These are phyloP conservation scores for Aspergillus floridensis DNA, from an alignment of 2,329 filamentous ascomycete genomes.

Conservation along the genomic window DNA sequence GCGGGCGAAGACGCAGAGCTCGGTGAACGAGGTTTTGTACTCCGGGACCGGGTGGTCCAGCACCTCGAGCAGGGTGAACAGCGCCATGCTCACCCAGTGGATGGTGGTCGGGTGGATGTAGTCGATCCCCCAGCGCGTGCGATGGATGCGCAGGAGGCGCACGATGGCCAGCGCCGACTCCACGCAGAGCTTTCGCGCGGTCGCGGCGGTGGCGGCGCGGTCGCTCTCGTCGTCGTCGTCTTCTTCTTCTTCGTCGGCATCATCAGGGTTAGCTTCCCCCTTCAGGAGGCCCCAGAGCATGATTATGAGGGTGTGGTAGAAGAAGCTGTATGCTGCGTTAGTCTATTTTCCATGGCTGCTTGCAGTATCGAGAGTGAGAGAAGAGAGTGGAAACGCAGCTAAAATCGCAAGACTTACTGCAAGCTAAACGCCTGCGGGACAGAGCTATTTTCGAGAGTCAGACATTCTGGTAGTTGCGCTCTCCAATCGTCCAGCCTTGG, in stretches of 20 bases:
- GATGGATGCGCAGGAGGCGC: conserved; percentile 18
- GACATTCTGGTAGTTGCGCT: background rate
- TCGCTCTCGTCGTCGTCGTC: background rate
- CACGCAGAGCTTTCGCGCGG: conserved; percentile 10
- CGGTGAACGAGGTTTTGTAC: conserved; percentile 16
- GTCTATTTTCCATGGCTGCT: background rate
- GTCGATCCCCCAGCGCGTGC: conserved; percentile 25
- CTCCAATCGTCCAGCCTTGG: background rate
- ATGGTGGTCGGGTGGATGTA: conserved; percentile 23
- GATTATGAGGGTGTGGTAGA: background rate
- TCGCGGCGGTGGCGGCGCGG: background rate
- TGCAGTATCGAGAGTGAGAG: background rate
- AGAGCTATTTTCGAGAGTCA: background rate
- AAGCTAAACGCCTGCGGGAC: background rate
- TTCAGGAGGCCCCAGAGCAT: background rate
- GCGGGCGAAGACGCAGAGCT: conserved; percentile 15
- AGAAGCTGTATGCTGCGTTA: background rate
- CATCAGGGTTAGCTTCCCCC: background rate
- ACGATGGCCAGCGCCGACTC: conserved; percentile 21
- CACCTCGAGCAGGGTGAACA: conserved; percentile 23
- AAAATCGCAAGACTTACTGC: background rate
- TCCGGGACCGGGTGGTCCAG: conserved; percentile 13
- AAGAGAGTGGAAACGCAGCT: too few species aligned
- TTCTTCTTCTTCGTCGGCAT: background rate
- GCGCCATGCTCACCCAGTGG: conserved; percentile 24